Conservation (phyloP, 176 grass and related monocot genomes). For the Zea luxurians region DNA sequence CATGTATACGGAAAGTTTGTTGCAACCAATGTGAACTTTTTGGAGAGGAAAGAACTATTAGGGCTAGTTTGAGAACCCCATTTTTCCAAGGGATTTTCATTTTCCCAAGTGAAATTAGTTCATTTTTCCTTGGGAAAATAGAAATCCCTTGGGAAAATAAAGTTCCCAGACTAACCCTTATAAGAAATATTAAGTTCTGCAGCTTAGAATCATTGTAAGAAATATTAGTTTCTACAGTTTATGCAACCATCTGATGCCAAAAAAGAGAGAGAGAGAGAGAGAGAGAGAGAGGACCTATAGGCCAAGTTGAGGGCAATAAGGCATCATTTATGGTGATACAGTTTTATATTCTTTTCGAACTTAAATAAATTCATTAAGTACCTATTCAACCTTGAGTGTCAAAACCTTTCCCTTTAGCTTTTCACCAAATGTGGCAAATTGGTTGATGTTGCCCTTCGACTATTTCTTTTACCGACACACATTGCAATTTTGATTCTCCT, state of each 20-base stretch:
- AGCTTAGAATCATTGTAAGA: background rate
- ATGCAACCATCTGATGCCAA: background rate
- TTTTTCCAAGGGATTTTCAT: too few species aligned
- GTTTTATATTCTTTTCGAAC: background rate
- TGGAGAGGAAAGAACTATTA: background rate
- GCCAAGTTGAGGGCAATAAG: background rate
- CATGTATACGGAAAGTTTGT: background rate
- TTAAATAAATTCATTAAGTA: constrained; percentile 1
- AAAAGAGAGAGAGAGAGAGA: background rate
- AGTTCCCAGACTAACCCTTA: background rate
- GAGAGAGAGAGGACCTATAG: background rate
- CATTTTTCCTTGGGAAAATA: too few species aligned
- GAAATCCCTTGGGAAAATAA: too few species aligned
- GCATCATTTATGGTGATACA: background rate
- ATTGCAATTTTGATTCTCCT: background rate
- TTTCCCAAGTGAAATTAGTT: too few species aligned
- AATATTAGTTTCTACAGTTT: background rate
- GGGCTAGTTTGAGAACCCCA: too few species aligned
- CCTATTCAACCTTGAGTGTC: background rate
- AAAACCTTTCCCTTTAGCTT: background rate
- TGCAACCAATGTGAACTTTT: constrained; percentile 4
- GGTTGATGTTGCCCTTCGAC: background rate
- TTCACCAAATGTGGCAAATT: constrained; percentile 15
- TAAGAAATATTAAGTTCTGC: background rate
- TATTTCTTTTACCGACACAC: background rate